These are phyloP conservation scores for Salvia splendens DNA, from an alignment of 257 asterid genomes.

Conservation along the genomic window DNA sequence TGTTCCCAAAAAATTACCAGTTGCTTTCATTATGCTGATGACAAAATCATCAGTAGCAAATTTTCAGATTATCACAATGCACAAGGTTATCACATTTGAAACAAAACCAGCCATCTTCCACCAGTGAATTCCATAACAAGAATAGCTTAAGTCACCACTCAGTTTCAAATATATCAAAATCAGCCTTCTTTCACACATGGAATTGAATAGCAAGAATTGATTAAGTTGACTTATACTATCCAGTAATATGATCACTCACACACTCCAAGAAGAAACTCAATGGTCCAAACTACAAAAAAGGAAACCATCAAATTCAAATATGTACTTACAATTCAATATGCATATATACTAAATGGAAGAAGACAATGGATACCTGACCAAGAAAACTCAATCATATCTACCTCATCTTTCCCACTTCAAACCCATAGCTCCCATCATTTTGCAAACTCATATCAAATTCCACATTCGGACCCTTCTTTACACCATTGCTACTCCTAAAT, in stretches of 20 bases:
- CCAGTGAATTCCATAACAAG: too few species aligned
- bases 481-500: conserved; percentile 29
- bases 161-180: too few species aligned
- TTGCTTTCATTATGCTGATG: conserved; percentile 8
- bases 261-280: conserved; percentile 11
- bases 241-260: background rate
- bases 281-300: background rate
- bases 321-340: conserved; percentile 18
- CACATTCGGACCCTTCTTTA: conserved; percentile 31
- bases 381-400: background rate
- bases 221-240: background rate
- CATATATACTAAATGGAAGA: conserved; percentile 31
- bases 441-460: conserved; percentile 62
- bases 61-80: conserved; percentile 12
- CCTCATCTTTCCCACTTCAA: conserved; percentile 40
- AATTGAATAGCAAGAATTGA: too few species aligned
- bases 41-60: conserved; percentile 6
- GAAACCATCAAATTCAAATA: too few species aligned
- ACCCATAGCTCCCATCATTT: conserved; percentile 67
- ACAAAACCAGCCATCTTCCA: too few species aligned
- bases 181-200: too few species aligned
- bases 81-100: background rate
- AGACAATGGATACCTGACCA: conserved; percentile 39
- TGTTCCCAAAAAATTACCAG: background rate
- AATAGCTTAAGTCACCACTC: too few species aligned